phyloP scores from a whole-genome alignment of 2,329 filamentous ascomycete genomes.

The Epichloe glyceriae region DNA sequence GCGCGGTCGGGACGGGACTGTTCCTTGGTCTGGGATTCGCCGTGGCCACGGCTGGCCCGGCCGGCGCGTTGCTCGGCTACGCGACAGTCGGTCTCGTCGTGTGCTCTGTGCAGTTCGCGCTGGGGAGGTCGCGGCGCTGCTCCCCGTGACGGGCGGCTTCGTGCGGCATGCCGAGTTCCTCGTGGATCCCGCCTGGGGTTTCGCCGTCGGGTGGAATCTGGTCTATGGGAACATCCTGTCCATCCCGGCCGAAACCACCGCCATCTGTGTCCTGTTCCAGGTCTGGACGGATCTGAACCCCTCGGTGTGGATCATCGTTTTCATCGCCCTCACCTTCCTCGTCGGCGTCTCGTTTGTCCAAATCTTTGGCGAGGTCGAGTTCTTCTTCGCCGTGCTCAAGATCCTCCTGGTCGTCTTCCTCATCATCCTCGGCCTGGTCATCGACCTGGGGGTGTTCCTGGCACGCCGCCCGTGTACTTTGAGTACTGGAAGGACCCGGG shows the following conservation, averaged over 20 bases:
- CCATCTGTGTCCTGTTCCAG: conserved; percentile 47
- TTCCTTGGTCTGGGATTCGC: conserved; percentile 46
- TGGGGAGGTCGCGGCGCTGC: conserved; percentile 48
- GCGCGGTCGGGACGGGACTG: conserved; percentile 47
- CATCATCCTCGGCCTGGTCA: conserved; percentile 47
- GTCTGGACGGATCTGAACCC: conserved; percentile 49
- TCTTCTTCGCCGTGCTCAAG: conserved; percentile 39
- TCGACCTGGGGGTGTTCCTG: conserved; percentile 50
- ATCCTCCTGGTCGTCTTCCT: conserved; percentile 49
- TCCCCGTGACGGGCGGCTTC: conserved; percentile 50
- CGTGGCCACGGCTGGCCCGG: conserved; percentile 35
- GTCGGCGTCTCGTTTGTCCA: conserved; percentile 46
- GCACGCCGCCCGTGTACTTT: conserved; percentile 48
- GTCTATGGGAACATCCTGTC: conserved; percentile 42
- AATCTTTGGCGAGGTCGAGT: conserved; percentile 47
- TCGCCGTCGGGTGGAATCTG: conserved; percentile 40
- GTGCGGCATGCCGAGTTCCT: conserved; percentile 47
- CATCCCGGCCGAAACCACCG: conserved; percentile 48
- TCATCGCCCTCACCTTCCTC: conserved; percentile 38
- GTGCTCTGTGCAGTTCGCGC: conserved; percentile 43
- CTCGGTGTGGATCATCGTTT: conserved; percentile 34
- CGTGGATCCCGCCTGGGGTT: conserved; percentile 47
- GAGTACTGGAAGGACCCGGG: conserved; percentile 57
- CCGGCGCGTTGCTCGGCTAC: conserved; percentile 38
- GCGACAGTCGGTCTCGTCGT: conserved; percentile 43